Evolutionary conservation across 257 asterid species (phyloP).

Genomic region (Scutellaria baicalensis): DNA sequence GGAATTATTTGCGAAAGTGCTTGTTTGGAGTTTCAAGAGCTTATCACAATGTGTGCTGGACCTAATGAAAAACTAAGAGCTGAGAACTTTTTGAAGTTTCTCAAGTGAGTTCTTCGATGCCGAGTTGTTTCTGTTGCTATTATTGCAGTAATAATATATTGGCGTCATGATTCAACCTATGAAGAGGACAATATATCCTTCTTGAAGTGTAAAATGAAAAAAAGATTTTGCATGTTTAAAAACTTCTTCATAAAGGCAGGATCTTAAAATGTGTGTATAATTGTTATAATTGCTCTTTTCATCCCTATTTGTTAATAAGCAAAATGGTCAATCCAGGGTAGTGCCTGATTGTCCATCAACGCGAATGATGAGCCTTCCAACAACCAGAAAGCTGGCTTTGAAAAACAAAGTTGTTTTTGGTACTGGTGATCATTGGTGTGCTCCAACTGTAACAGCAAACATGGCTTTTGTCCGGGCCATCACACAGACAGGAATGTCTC

Average conservation of each 20-base stretch:
- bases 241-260: neutral
- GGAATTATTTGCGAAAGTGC: constrained; percentile 87
- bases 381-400: constrained; percentile 77
- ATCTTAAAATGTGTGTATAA: neutral
- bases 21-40: constrained; percentile 65
- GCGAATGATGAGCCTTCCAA: constrained; percentile 66
- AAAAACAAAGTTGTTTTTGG: constrained; percentile 93
- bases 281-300: neutral
- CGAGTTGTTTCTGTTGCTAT: neutral
- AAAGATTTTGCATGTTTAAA: neutral
- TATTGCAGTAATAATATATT: neutral
- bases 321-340: constrained; percentile 42
- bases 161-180: neutral
- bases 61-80: constrained; percentile 79
- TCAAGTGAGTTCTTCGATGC: constrained; percentile 51
- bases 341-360: constrained; percentile 82
- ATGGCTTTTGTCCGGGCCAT: constrained; percentile 89
- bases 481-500: constrained; percentile 83
- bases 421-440: constrained; percentile 80
- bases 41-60: constrained; percentile 86
- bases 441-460: constrained; percentile 87
- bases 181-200: neutral
- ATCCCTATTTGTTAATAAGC: constrained; percentile 8
- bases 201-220: neutral
- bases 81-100: constrained; percentile 49